phyloP scores from a whole-genome alignment of 768 basidiomycete species.

The Lactarius tabidus region DNA sequence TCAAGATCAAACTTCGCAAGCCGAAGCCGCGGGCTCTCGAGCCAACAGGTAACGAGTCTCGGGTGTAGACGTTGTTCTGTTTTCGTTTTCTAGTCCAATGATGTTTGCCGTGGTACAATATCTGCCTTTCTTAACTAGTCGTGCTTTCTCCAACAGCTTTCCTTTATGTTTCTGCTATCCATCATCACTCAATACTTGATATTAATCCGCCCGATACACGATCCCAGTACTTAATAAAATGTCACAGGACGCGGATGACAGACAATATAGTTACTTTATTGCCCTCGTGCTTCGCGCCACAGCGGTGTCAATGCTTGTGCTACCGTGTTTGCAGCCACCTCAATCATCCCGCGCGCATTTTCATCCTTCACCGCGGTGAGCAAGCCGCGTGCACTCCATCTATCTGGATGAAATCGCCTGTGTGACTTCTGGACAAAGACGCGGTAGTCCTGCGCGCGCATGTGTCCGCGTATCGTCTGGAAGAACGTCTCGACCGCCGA shows the following conservation, averaged over 20 bases:
- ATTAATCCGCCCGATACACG: neutral
- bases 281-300: constrained; percentile 46
- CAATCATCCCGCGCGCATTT: constrained; percentile 52
- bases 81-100: neutral
- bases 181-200: neutral
- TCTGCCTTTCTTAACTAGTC: neutral
- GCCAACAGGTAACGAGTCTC: neutral
- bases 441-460: constrained; percentile 61
- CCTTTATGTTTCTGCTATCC: neutral
- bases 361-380: constrained; percentile 56
- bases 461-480: constrained; percentile 42
- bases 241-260: constrained; percentile 11
- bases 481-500: constrained; percentile 70
- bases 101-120: neutral
- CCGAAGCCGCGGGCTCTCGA: neutral
- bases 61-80: neutral
- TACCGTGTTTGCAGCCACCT: constrained; percentile 68
- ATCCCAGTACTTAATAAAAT: neutral
- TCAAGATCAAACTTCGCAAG: constrained; percentile 16
- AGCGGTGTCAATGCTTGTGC: constrained; percentile 71
- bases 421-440: constrained; percentile 65
- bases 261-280: constrained; percentile 23
- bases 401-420: constrained; percentile 72
- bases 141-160: neutral
- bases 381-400: constrained; percentile 68